phyloP scores from a whole-genome alignment of 805 yeast species.

The Metschnikowia cubensis region DNA sequence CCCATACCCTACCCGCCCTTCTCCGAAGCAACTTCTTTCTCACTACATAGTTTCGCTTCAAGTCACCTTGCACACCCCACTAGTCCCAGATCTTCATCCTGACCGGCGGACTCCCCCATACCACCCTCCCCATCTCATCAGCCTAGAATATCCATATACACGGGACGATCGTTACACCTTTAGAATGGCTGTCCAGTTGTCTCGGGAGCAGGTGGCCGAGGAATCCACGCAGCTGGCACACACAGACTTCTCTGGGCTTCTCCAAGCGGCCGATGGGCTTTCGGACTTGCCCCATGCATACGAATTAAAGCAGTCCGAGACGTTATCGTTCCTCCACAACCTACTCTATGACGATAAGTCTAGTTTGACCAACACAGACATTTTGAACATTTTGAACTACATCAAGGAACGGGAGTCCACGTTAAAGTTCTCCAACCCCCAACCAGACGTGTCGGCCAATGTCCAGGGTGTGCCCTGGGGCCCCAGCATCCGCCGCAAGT shows the following conservation, averaged over 20 bases:
- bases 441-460: conserved; percentile 18
- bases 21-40: background rate
- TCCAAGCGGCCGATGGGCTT: conserved; percentile 2
- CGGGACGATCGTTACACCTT: background rate
- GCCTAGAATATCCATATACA: background rate
- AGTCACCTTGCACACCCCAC: background rate
- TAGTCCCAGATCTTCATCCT: background rate
- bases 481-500: conserved; percentile 27
- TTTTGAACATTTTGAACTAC: conserved; percentile 31
- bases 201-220: conserved; percentile 13
- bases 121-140: background rate
- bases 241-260: conserved; percentile 4
- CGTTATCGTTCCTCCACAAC: conserved; percentile 38
- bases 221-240: conserved; percentile 4
- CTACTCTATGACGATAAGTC: conserved; percentile 36
- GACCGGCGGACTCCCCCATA: background rate
- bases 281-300: conserved; percentile 25
- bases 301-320: conserved; percentile 39
- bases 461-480: conserved; percentile 39
- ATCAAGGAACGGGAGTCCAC: conserved; percentile 34
- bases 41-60: background rate
- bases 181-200: conserved; percentile 14
- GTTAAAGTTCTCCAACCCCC: conserved; percentile 25
- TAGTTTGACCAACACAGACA: conserved; percentile 31
- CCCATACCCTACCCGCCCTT: background rate